Evolutionary conservation across 306 rosid genomes (phyloP), one percentile per base, ranked within the genome.

Genomic region (Vachellia collinsii): DNA sequence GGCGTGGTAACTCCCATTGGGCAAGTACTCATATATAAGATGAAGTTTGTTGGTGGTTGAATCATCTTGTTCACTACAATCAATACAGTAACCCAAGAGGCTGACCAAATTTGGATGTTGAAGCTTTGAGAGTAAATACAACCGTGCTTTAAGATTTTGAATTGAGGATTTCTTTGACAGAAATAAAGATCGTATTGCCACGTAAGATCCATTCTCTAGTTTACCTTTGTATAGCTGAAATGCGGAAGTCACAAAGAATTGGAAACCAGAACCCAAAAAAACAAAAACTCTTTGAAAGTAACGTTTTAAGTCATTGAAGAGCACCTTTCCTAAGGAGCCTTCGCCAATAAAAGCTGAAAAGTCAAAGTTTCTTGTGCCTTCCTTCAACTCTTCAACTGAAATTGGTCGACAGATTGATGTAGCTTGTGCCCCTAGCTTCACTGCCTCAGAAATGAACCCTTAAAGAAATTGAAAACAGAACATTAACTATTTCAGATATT

Each of bases 251-350:
- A 37, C 20, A 44, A 38, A 38, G 19, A 71, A 70, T 59, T 58
- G 70, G 34, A 8, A 44, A 44, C 36, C 17, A 62, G 38, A 8
- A 10, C 62, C 23, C n/a, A 41, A 43, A 36, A 10, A 16, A 29
- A 11, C 1, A 66, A 54, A 38, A 22, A 54, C 13, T 41, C 58
- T 66, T 67, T 72, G 19, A 9, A 53, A 54, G 47, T 46, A 56
- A 22, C 11, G 59, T 16, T 50, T 62, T 63, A 51, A 54, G 80
- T 59, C 56, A n/a, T 64, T 72, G 38, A 36, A 20, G 41, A 73
- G 29, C 89, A 93, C 97, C 98, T 88, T 89, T 75, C 98, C 97
- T 54, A 78, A 62, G 80, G 92, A 85, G 88, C 97, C 97, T 89
- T 89, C 88, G 67, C 97, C 93, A 81, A 93, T 59, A 78, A 84